Base-by-base conservation (phyloP, 2,329 filamentous ascomycete genomes). In the Peltaster fructicola region DNA sequence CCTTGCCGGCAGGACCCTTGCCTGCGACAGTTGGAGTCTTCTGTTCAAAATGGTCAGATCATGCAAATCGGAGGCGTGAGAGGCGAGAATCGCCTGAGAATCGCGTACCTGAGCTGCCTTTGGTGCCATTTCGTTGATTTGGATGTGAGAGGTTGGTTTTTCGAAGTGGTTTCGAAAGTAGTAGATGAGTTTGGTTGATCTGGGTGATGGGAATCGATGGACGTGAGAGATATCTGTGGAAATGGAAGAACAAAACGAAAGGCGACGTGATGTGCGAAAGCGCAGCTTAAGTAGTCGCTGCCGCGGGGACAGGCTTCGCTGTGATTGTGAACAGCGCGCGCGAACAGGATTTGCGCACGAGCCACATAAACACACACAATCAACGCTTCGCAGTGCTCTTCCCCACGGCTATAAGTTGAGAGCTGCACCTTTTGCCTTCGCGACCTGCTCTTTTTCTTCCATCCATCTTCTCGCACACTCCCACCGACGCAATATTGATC, bases 1-100 rank as follows among this genome's bases (percentile, higher is more conserved):
- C 70, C 57, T 76, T 76, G 51, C 68, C 68, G 49, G 71, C 73
- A 40, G 73, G 73, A 47, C 85, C 85, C 81, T 95, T 95, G 64
- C 81, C 71, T 65, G 79, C 85, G 53, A 69, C 74, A 61, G 64
- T 68, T 62, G 85, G 84, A 72, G 92, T 93, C 81, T 43, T 35
- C 27, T 29, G 27, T n/a, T n/a, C n/a, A n/a, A 9, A 10, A 20
- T 28, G 22, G 20, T 31, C 22, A 28, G 22, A 10, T 9, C 13
- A 7, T 20, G 5, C 19, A 20, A 20, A 20, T 20, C 19, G 19
- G 19, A 20, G 8, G 8, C 19, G 19, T 13, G 19, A 11, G 10
- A 11, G 19, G 13, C 13, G 19, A 9, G 19, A 20, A 11, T 10
- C 19, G 19, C 10, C 19, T 11, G 19, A 12, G 10, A 20, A 12